Evolutionary conservation across 2,329 filamentous ascomycete genomes (phyloP).

Genomic region (Aureobasidium subglaciale): DNA sequence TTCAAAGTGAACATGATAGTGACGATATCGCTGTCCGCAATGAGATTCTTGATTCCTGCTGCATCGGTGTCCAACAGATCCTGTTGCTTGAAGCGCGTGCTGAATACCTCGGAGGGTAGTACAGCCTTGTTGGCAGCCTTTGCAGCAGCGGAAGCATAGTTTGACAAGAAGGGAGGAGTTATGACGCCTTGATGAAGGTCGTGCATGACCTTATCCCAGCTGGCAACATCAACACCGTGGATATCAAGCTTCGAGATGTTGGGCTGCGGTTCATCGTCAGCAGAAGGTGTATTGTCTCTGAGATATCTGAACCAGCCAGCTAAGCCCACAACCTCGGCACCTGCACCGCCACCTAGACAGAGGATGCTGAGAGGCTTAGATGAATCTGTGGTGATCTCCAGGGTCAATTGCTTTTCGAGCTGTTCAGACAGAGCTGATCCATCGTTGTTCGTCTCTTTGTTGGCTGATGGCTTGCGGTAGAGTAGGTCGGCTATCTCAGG

Average conservation of each 20-base stretch:
- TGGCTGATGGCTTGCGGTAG: neutral
- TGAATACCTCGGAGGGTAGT: slow-evolving; percentile 25
- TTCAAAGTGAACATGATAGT: slow-evolving; percentile 93
- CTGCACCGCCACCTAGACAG: slow-evolving; percentile 59
- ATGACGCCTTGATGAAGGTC: slow-evolving; percentile 53
- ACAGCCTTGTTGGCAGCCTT: slow-evolving; percentile 36
- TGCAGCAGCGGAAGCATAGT: slow-evolving; percentile 42
- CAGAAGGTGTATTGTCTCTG: neutral
- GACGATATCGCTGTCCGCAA: slow-evolving; percentile 44
- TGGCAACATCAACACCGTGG: slow-evolving; percentile 71
- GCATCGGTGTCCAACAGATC: slow-evolving; percentile 44
- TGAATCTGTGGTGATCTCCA: neutral
- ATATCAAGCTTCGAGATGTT: slow-evolving; percentile 35
- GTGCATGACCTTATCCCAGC: slow-evolving; percentile 61
- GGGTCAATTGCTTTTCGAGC: neutral
- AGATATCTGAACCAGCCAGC: slow-evolving; percentile 42
- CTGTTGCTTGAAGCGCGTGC: slow-evolving; percentile 40
- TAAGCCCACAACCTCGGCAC: slow-evolving; percentile 60
- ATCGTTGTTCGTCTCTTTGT: neutral
- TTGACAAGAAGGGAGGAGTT: slow-evolving; percentile 39
- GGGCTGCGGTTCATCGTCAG: slow-evolving; percentile 4
- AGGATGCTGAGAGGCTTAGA: slow-evolving; percentile 34
- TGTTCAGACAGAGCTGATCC: neutral
- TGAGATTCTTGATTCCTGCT: slow-evolving; percentile 28
- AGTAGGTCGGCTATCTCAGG: neutral